Evolutionary conservation across 768 basidiomycete species (phyloP), one percentile per base, ranked within the genome.

Genomic region (Rhodocollybia butyracea): DNA sequence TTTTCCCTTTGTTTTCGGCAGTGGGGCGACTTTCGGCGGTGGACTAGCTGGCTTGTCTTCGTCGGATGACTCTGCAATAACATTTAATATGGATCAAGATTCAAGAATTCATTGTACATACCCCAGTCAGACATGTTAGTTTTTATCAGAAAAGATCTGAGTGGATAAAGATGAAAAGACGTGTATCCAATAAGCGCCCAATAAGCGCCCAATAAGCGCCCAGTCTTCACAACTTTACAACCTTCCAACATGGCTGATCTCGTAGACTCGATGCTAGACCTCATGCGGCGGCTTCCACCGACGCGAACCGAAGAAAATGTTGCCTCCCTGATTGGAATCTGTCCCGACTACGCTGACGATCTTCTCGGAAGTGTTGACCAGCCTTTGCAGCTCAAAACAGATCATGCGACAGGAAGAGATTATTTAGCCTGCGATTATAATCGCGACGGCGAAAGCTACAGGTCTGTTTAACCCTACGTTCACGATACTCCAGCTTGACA

Each of bases 381-480:
- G 68, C 96, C 96, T 7, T 76, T 98, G 58, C 84, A 88, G 69
- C 76, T 95, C 53, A 79, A 79, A 73, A 85, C 80, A 31, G 95
- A 98, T 76, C 81, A 76, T 50, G 82, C 83, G 17, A 89, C 88
- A 0, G 92, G 92, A 26, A 82, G 82, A 63, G 94, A 98, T 42
- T 99, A 93, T 68, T 84, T 99, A 38, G 88, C 89, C 10, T 95
- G 95, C 67, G 92, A 94, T 67, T 97, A 95, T 65, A 95, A 95
- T 73, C 78, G 89, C 29, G 94, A 95, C 68, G 93, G 92, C 11
- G 91, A 94, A 63, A 89, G 90, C 66, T 93, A 90, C 68, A 78
- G 94, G 93, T 91, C 64, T 57, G 82, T 74, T 46, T 40, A n/a
- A 57, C 48, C 1, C 19, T 55, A 12, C 17, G n/a, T 21, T n/a